These are phyloP conservation scores for Populus tremula DNA, from an alignment of 345 rosid genomes.

Conservation along the genomic window DNA sequence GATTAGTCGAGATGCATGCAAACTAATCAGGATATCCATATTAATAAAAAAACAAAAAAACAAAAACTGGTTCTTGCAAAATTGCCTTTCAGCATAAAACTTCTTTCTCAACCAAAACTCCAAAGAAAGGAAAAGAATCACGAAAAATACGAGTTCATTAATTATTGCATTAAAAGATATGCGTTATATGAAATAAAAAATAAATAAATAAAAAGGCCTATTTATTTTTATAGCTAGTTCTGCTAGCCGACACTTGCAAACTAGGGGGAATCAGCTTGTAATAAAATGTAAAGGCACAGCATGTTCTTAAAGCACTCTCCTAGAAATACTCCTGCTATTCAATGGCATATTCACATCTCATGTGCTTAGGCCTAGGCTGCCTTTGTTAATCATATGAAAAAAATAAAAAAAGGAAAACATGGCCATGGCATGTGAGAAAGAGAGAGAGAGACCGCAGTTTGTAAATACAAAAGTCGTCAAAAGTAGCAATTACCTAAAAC, in stretches of 20 bases:
- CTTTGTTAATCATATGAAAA: not conserved
- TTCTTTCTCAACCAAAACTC: too few species aligned
- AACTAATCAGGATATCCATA: rapidly evolving
- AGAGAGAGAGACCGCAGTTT: not conserved
- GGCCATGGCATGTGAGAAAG: not conserved
- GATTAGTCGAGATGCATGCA: rapidly evolving
- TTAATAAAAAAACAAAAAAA: too few species aligned
- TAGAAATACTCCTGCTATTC: not conserved
- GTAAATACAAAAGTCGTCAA: rapidly evolving
- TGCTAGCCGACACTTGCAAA: too few species aligned
- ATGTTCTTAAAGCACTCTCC: not conserved
- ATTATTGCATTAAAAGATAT: too few species aligned
- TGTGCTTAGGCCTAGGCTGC: not conserved
- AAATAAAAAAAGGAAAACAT: too few species aligned
- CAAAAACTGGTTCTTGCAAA: too few species aligned
- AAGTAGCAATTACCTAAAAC: not conserved
- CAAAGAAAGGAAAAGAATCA: too few species aligned
- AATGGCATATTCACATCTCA: not conserved
- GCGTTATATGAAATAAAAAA: too few species aligned
- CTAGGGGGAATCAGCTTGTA: not conserved
- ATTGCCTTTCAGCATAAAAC: too few species aligned
- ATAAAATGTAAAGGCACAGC: not conserved
- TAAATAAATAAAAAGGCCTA: too few species aligned
- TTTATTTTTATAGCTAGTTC: too few species aligned
- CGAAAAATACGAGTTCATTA: too few species aligned